A percentile compares a stretch with the other conserved stretches of the same genome.
phyloP scores from a whole-genome alignment of 257 asterid genomes.

The Primulina huaijiensis region DNA sequence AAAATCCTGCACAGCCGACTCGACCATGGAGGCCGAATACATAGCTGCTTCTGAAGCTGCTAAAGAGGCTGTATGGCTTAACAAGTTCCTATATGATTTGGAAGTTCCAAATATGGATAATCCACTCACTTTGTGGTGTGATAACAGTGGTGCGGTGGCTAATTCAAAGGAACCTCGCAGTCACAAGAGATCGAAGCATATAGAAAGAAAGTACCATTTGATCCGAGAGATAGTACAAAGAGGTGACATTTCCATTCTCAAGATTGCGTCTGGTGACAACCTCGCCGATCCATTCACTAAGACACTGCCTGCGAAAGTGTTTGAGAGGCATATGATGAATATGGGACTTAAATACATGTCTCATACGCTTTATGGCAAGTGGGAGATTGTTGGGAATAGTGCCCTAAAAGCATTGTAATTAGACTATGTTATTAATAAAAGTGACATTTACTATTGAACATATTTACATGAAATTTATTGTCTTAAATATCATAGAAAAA shows the following conservation, averaged over 20 bases:
- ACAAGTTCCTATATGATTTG: not conserved
- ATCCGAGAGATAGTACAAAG: not conserved
- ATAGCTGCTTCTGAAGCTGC: too few relatives aligned
- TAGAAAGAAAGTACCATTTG: not conserved
- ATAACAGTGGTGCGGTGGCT: not conserved
- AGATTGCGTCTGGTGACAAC: not conserved
- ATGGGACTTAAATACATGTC: not conserved
- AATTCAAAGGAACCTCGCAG: not conserved
- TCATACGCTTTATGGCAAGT: not conserved
- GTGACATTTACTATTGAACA: too few relatives aligned
- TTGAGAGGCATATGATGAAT: not conserved
- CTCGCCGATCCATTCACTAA: not conserved
- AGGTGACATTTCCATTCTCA: not conserved
- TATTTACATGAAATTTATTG: too few relatives aligned
- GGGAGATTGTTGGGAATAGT: not conserved
- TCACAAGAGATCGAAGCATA: not conserved
- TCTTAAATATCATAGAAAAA: too few relatives aligned
- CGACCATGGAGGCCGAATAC: not conserved
- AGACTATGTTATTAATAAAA: too few relatives aligned
- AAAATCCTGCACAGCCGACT: not conserved
- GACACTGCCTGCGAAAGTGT: not conserved
- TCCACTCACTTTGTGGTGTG: too few relatives aligned
- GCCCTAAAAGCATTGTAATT: too few relatives aligned
- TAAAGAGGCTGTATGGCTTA: not conserved
- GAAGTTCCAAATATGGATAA: too few relatives aligned